Percentiles rank a stretch among this genome's conserved stretches.
These are phyloP conservation scores for Ceratobasidium sp. DNA, from an alignment of 1,284 basidiomycete species.

Conservation along the genomic window DNA sequence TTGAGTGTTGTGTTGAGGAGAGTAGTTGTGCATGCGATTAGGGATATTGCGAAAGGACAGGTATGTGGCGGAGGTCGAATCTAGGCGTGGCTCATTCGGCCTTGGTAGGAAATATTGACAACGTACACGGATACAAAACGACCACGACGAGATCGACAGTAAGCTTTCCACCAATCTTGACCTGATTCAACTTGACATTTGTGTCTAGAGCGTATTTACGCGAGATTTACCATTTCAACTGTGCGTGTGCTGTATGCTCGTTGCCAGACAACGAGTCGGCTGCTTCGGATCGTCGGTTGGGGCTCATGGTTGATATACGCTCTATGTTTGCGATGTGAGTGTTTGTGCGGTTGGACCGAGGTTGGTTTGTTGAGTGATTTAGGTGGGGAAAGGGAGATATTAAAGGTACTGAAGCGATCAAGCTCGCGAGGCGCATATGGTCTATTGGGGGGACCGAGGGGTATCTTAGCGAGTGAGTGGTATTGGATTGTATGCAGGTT, in stretches of 20 bases:
- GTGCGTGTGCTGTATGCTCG: constrained; percentile 67
- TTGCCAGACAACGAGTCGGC: constrained; percentile 61
- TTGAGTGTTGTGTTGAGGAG: constrained; percentile 58
- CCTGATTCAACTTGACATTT: neutral
- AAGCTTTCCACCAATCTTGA: constrained; percentile 44
- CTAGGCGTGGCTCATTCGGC: constrained; percentile 5
- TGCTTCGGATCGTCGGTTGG: constrained; percentile 61
- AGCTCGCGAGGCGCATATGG: constrained; percentile 65
- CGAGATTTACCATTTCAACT: constrained; percentile 66
- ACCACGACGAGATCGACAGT: constrained; percentile 65
- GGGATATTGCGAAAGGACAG: constrained; percentile 62
- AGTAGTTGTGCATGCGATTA: constrained; percentile 66
- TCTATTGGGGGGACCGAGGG: constrained; percentile 66
- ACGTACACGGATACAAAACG: constrained; percentile 67
- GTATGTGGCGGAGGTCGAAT: constrained; percentile 52
- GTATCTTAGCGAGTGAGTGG: constrained; percentile 64
- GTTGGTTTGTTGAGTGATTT: constrained; percentile 52
- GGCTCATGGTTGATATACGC: constrained; percentile 60
- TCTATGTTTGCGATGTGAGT: constrained; percentile 34
- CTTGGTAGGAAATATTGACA: constrained; percentile 70
- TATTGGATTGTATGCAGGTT: neutral
- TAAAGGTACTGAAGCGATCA: constrained; percentile 62
- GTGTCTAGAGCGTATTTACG: constrained; percentile 60
- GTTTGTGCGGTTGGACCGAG: neutral
- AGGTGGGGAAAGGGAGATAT: constrained; percentile 62